Base-by-base conservation (phyloP, 352 stramenopile species). In the Achlya hypogyna region DNA sequence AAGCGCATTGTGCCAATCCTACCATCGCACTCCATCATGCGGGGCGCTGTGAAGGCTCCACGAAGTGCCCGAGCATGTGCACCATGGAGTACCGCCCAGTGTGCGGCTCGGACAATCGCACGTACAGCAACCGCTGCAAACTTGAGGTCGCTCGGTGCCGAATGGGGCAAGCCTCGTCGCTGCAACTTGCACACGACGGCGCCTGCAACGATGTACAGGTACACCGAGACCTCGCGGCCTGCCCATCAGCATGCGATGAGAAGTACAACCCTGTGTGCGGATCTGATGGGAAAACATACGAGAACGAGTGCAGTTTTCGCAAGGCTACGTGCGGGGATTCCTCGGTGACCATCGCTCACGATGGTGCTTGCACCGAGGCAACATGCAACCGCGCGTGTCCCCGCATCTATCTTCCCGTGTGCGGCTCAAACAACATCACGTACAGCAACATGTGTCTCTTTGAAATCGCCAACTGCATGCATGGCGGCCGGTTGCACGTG, bases 381-480 rank as follows among this genome's bases (percentile, higher is more conserved):
- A 10, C 25, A 3, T 20, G 49, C 8, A 16, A 31, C 25, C 25
- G 49, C 25, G 12, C 49, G 31, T 56, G 49, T 20, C 16, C 14
- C 31, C 49, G 49, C 31, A 35, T 38, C 12, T 56, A 22, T 10
- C 2, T 1, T 40, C 78, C 78, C 5, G 75, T 89, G 10, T 89
- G 81, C 52, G 78, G 66, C 20, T 85, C 81, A 10, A 72, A 87
- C 60, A 75, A 77, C 29, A 29, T 72, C 22, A 87, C 81, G 5
- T 89, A 86, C 71, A 32, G 35, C 35, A 86, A 83, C 69, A 70
- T 73, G 58, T 87, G 81, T 64, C 45, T 69, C 31, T 78, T 89
- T 34, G 72, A 79, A n/a, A 67, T 51, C 31, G 72, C 70, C 6
- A 42, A 42, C 6, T 42, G 34, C 34, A 42, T 42, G 34, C 14